A percentile compares a stretch with the other conserved stretches of the same genome.
phyloP scores from a whole-genome alignment of 192 early-diverging fungal genomes.

The Coemansia sp. region DNA sequence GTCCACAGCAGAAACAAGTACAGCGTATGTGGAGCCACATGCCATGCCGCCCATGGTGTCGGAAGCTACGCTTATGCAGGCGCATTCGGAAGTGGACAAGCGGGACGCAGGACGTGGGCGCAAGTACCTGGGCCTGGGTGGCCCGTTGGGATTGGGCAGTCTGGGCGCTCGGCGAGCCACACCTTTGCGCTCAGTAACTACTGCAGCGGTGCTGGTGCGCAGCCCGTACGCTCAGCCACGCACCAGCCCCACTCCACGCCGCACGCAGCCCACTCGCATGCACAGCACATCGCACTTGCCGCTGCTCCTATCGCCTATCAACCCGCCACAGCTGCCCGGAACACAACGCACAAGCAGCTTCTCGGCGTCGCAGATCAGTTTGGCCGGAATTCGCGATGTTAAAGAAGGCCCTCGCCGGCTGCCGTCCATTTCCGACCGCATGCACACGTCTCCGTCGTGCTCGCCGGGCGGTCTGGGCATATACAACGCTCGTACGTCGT shows the following conservation, averaged over 20 bases:
- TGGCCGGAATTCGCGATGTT: conserved; percentile 46
- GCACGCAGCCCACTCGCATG: conserved; percentile 4
- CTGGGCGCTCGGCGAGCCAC: conserved; percentile 30
- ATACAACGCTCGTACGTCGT: conserved; percentile 15
- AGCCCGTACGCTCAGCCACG: conserved; percentile 9
- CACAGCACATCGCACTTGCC: conserved; percentile 28
- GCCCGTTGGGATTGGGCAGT: conserved; percentile 23
- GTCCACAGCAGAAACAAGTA: background rate
- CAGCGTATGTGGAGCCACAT: conserved; percentile 14
- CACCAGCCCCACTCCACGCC: background rate
- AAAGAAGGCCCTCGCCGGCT: conserved; percentile 49
- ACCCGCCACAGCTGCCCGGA: conserved; percentile 1
- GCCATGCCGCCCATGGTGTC: conserved; percentile 30
- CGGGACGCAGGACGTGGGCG: conserved; percentile 11
- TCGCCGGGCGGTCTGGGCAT: conserved; percentile 44
- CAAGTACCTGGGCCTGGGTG: conserved; percentile 49
- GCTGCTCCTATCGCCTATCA: conserved; percentile 49
- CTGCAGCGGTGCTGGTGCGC: conserved; percentile 40
- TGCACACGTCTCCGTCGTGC: conserved; percentile 20
- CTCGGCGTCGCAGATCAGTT: conserved; percentile 19
- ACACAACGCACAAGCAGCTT: conserved; percentile 12
- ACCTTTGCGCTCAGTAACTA: conserved; percentile 37
- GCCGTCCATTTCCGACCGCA: conserved; percentile 47
- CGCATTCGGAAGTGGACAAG: conserved; percentile 10
- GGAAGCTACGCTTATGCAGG: conserved; percentile 30